Base-by-base conservation (phyloP, 257 asterid genomes). In the Dorcoceras hygrometricum region DNA sequence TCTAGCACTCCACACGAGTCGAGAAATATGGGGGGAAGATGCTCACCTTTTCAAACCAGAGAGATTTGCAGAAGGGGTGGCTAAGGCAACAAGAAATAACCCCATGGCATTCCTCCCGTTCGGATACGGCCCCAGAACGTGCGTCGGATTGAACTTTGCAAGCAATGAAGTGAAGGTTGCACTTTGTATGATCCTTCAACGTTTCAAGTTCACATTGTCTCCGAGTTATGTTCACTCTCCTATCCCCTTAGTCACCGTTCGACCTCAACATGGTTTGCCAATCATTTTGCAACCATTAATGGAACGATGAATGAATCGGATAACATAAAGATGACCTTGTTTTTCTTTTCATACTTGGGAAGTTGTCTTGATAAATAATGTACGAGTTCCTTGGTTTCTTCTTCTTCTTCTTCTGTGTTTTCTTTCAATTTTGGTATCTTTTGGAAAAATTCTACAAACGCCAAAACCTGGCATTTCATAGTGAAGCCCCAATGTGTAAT, bases 161-260 rank as follows among this genome's bases (percentile, higher is more conserved):
- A 64, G 32, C 73, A 78, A 81, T 25, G 77, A 81, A 62, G 79
- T 28, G 25, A 81, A 78, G 79, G 73, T 78, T 56, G 79, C 81
- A 0, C 54, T 81, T 8, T 75, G 83, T 4, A 81, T 81, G 83
- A 78, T 78, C 58, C 86, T 81, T 8, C 83, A 73, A 34, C 76
- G 76, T 8, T 78, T 75, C 29, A 70, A 57, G 34, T 81, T 81
- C 73, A 67, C 78, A 6, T 28, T 85, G 65, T 83, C 87, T 3
- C 56, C 81, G 7, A 79, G 60, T 50, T 85, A 85, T 50, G 82
- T 77, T 34, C 89, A 85, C 51, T 60, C 70, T 29, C 91, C 87
- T 5, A 50, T 76, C 70, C 63, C 74, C 8, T 57, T 80, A 43
- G 60, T 80, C 71, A 75, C 85, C 1, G 74, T 78, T 22, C 72